Conservation (phyloP, 2,329 filamentous ascomycete genomes). For the Calonectria crousiana region DNA sequence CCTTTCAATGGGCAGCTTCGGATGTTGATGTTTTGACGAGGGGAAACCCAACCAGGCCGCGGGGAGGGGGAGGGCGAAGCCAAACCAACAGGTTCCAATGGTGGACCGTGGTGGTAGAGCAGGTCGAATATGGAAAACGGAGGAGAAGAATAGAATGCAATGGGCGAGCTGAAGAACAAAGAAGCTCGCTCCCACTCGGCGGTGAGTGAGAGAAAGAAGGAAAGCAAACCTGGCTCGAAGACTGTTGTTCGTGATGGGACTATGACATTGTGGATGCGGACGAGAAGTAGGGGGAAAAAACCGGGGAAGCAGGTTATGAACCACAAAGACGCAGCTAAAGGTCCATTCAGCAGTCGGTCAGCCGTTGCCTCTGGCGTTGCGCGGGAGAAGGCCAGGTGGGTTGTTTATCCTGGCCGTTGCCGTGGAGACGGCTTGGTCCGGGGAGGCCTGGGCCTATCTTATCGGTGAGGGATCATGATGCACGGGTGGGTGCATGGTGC, state of each 20-base stretch:
- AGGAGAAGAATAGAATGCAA: background rate
- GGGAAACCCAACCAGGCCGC: conserved; percentile 18
- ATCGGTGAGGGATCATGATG: conserved; percentile 29
- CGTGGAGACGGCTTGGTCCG: conserved; percentile 31
- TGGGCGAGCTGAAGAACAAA: background rate
- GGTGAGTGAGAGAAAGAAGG: conserved; percentile 25
- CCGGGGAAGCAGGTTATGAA: conserved; percentile 34
- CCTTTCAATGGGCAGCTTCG: conserved; percentile 25
- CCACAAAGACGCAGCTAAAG: conserved; percentile 24
- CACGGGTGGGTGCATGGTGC: conserved; percentile 12
- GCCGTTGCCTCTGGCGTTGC: conserved; percentile 35
- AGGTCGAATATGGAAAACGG: conserved; percentile 5
- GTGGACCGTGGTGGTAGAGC: background rate
- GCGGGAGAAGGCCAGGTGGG: conserved; percentile 19
- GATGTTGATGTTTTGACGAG: background rate
- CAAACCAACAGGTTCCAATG: background rate
- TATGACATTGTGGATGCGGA: conserved; percentile 41
- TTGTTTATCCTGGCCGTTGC: conserved; percentile 46
- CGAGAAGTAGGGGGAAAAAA: conserved; percentile 28
- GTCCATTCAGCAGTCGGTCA: conserved; percentile 31
- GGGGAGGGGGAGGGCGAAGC: conserved; percentile 21
- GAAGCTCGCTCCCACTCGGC: conserved; percentile 25
- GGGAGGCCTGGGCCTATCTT: conserved; percentile 34
- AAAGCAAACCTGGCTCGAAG: conserved; percentile 30
- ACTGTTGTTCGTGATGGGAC: conserved; percentile 33